phyloP scores from a whole-genome alignment of 768 basidiomycete species.

The Lentinus brumalis region DNA sequence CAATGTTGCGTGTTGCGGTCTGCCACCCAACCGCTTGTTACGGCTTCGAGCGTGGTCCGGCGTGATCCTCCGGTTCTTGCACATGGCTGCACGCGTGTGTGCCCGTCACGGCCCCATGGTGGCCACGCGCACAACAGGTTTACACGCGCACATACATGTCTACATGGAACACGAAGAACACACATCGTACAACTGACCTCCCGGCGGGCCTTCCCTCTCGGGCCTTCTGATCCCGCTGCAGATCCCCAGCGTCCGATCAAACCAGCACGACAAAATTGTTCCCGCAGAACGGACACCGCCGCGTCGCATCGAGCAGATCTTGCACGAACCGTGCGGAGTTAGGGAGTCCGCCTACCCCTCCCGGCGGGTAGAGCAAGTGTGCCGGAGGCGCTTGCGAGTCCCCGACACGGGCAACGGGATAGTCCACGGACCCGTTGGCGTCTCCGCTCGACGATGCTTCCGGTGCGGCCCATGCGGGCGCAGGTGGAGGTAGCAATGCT shows the following conservation, averaged over 20 bases:
- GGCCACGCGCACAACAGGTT: constrained; percentile 1
- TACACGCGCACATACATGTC: constrained; percentile 6
- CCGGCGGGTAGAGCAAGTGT: background rate
- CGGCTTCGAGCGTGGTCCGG: background rate
- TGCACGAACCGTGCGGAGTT: constrained; percentile 32
- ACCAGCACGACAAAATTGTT: constrained; percentile 31
- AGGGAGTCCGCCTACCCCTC: constrained; percentile 15
- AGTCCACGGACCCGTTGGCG: background rate
- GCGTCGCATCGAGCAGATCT: constrained; percentile 31
- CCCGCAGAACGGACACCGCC: constrained; percentile 34
- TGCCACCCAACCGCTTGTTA: background rate
- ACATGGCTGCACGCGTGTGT: background rate
- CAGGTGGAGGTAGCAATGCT: constrained; percentile 50
- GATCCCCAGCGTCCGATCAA: constrained; percentile 23
- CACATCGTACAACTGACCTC: background rate
- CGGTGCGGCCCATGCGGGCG: constrained; percentile 44
- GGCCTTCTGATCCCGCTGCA: background rate
- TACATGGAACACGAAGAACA: background rate
- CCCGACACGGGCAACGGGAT: background rate
- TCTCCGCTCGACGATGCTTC: background rate
- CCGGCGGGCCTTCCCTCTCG: background rate
- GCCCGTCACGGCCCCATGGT: background rate
- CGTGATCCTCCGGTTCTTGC: background rate
- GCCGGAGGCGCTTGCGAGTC: background rate
- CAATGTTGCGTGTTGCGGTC: background rate